Evolutionary conservation across 192 early-diverging fungal genomes (phyloP).

Genomic region (Gonapodya sp.): DNA sequence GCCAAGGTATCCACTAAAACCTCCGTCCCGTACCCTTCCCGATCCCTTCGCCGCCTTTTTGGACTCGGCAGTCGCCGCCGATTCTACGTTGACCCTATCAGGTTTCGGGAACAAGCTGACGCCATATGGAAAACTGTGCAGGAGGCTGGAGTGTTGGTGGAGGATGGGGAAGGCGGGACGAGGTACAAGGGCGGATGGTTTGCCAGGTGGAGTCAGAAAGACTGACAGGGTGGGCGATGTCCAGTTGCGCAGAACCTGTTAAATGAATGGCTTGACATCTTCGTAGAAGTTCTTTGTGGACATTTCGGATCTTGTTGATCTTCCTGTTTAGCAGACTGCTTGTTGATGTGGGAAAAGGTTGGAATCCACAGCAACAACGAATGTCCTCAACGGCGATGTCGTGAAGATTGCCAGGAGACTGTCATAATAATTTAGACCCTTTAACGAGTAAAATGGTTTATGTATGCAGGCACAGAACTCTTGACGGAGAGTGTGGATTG

Average conservation of each 20-base stretch:
- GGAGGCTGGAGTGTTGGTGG: neutral
- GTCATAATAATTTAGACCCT: no score
- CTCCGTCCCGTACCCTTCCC: neutral
- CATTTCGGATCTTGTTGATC: neutral
- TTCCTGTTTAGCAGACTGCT: neutral
- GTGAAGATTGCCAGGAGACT: no score
- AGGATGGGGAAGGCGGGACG: neutral
- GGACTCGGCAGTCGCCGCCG: neutral
- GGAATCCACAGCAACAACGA: neutral
- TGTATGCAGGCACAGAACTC: no score
- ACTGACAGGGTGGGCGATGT: neutral
- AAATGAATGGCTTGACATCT: neutral
- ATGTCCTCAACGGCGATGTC: neutral
- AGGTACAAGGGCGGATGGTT: neutral
- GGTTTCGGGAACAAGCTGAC: neutral
- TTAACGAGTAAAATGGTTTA: no score
- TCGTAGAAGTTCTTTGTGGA: neutral
- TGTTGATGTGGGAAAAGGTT: neutral
- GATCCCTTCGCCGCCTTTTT: neutral
- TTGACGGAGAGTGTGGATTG: no score
- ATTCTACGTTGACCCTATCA: neutral
- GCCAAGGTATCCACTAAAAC: no score
- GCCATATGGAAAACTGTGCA: neutral
- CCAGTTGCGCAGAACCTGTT: no score
- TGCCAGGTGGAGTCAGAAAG: neutral